Percentiles rank a stretch among this genome's conserved stretches.
Evolutionary conservation across 805 yeast species (phyloP).

Genomic region (Blastobotrys americana): DNA sequence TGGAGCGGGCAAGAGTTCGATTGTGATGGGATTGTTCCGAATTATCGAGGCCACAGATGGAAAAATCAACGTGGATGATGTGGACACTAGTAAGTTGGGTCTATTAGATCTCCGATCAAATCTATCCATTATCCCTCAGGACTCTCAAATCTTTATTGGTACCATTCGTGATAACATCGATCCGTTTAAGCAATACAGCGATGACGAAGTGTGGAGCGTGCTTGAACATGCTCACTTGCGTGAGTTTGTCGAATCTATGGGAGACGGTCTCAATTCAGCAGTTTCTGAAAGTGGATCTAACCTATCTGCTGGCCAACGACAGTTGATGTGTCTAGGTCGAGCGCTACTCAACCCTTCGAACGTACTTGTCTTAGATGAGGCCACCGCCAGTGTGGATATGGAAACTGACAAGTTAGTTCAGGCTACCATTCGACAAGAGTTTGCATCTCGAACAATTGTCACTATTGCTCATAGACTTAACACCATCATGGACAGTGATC

Average conservation of each 20-base stretch:
- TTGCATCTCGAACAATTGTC: conserved; percentile 61
- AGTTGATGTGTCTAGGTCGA: conserved; percentile 69
- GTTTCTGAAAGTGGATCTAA: conserved; percentile 69
- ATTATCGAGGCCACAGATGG: conserved; percentile 49
- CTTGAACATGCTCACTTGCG: conserved; percentile 48
- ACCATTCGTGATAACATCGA: conserved; percentile 55
- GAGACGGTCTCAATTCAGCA: conserved; percentile 43
- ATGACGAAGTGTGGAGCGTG: conserved; percentile 52
- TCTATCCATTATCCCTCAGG: conserved; percentile 61
- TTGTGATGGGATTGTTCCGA: conserved; percentile 65
- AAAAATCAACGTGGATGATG: conserved; percentile 46
- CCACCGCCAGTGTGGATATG: conserved; percentile 72
- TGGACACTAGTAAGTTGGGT: conserved; percentile 47
- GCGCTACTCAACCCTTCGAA: conserved; percentile 64
- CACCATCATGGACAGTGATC: conserved; percentile 73
- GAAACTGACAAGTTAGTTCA: conserved; percentile 72
- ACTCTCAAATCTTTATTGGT: conserved; percentile 61
- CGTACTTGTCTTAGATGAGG: conserved; percentile 73
- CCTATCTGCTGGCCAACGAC: conserved; percentile 76
- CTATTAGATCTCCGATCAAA: conserved; percentile 49
- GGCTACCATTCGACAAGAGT: conserved; percentile 61
- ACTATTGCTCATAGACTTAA: conserved; percentile 83
- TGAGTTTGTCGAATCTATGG: conserved; percentile 39
- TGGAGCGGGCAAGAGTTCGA: conserved; percentile 83
- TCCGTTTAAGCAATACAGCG: conserved; percentile 45